Base-by-base conservation (phyloP, 306 rosid genomes). In the Sesbania bispinosa region DNA sequence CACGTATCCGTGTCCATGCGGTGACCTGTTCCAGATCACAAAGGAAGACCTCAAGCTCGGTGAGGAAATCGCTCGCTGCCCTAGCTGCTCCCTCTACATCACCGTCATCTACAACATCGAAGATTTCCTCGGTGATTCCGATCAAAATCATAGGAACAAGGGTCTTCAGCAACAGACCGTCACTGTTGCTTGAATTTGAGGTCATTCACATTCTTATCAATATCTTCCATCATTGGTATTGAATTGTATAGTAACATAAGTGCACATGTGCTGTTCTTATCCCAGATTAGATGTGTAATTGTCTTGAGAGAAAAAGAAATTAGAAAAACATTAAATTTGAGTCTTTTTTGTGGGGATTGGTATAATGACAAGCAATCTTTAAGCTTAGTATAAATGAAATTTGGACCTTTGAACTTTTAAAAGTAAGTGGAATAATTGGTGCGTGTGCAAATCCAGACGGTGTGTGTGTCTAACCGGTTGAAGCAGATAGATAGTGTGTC, bases 1-100 rank as follows among this genome's bases (percentile, higher is more conserved):
- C 85, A 91, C 96, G 3, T 94, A 90, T 68, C 97, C 97, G 0
- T 94, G 99, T 60, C 99, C 99, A 0, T 94, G 99, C 71, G 99
- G 99, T 0, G 99, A 94, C 86, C 80, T 94, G 20, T 91, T 94
- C 73, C 97, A 94, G 62, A 91, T 94, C 71, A 87, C 97, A 1
- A 89, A 81, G 82, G 97, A 89, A n/a, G 96, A 94, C 27, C 97
- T 94, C 7, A 81, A 67, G 59, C 85, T 94, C 26, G 97, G 99
- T 5, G 97, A 94, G 51, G 99, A 94, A 77, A 94, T 94, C 9
- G 99, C 97, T 51, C 89, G 95, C 0, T 94, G 99, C 88, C 99
- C 97, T 73, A 94, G 99, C 67, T 94, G 99, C 69, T 89, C 99
- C 14, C 99, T 94, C 64, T 91, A 84, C 76, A 91, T 94, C 79